These are phyloP conservation scores for Penicillium cosmopolitanum DNA, from an alignment of 495 filamentous ascomycete species.

Conservation along the genomic window DNA sequence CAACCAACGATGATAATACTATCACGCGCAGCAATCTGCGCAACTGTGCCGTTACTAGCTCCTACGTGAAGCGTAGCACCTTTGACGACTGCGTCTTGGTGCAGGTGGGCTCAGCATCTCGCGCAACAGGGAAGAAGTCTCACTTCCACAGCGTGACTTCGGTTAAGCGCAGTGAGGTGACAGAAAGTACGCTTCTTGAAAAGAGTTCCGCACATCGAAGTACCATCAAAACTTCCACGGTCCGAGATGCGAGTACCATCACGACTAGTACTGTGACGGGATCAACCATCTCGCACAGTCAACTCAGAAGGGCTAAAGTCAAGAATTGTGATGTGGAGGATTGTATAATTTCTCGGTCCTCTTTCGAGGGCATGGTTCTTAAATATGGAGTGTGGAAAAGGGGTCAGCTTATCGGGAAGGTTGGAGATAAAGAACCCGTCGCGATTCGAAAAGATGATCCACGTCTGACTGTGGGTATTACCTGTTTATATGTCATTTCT, in stretches of 20 bases:
- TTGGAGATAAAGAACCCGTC: conserved; percentile 26
- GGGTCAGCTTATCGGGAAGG: conserved; percentile 35
- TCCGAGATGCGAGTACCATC: conserved; percentile 17
- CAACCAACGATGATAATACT: conserved; percentile 14
- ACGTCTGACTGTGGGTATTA: conserved; percentile 12
- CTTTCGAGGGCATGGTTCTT: conserved; percentile 37
- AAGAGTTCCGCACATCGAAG: conserved; percentile 20
- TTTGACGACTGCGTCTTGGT: conserved; percentile 23
- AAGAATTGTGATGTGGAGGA: conserved; percentile 36
- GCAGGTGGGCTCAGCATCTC: conserved; percentile 16
- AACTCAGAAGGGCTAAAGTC: conserved; percentile 21
- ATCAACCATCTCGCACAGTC: conserved; percentile 20
- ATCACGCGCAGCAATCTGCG: conserved; percentile 26
- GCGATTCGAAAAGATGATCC: conserved; percentile 12
- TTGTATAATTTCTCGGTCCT: conserved; percentile 31
- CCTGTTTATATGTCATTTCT: neutral
- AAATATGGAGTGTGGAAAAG: conserved; percentile 42
- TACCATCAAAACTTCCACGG: conserved; percentile 19
- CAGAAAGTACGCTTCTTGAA: conserved; percentile 24
- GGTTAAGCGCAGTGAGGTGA: conserved; percentile 25
- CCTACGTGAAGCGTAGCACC: conserved; percentile 15
- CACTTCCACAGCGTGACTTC: conserved; percentile 21
- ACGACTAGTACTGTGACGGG: conserved; percentile 24
- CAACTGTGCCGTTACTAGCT: conserved; percentile 27
- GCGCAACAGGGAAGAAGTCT: conserved; percentile 15